These are phyloP conservation scores for Gliomastix tumulicola DNA, from an alignment of 2,329 filamentous ascomycete species.

Conservation along the genomic window DNA sequence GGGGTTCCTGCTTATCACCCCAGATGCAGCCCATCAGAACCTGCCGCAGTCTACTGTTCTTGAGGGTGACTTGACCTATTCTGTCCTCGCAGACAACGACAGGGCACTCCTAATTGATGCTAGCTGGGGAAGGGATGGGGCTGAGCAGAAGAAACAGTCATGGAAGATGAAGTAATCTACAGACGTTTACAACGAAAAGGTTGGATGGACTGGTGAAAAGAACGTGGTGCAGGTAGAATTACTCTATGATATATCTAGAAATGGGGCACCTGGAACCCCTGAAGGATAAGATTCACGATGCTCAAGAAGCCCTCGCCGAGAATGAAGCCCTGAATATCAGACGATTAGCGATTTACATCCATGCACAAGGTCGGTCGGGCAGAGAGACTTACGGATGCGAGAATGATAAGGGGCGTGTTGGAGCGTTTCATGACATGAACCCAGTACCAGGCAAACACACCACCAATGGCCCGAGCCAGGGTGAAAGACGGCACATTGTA, in stretches of 20 bases:
- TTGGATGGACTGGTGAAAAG: not conserved
- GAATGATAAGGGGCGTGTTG: constrained; percentile 78
- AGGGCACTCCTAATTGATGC: constrained; percentile 60
- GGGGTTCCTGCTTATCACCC: constrained; percentile 65
- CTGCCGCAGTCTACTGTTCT: constrained; percentile 51
- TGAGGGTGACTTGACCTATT: constrained; percentile 62
- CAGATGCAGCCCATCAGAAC: constrained; percentile 36
- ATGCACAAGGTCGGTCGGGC: not conserved
- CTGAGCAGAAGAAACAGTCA: constrained; percentile 33
- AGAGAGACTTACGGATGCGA: constrained; percentile 55
- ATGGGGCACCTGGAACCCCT: constrained; percentile 71
- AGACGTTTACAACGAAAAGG: not conserved
- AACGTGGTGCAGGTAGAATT: not conserved
- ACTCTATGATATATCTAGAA: constrained; percentile 29
- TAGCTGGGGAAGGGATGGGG: constrained; percentile 47
- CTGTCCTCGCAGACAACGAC: constrained; percentile 62
- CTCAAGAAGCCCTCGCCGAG: constrained; percentile 87
- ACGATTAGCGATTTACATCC: constrained; percentile 5
- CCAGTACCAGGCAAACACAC: constrained; percentile 73
- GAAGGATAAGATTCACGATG: constrained; percentile 80
- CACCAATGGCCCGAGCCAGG: constrained; percentile 77
- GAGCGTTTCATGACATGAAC: constrained; percentile 38
- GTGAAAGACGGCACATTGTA: constrained; percentile 98
- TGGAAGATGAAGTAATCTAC: constrained; percentile 40
- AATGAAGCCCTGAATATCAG: constrained; percentile 62